Conservation (phyloP, 2,329 filamentous ascomycete species). For the Fusarium sp. region DNA sequence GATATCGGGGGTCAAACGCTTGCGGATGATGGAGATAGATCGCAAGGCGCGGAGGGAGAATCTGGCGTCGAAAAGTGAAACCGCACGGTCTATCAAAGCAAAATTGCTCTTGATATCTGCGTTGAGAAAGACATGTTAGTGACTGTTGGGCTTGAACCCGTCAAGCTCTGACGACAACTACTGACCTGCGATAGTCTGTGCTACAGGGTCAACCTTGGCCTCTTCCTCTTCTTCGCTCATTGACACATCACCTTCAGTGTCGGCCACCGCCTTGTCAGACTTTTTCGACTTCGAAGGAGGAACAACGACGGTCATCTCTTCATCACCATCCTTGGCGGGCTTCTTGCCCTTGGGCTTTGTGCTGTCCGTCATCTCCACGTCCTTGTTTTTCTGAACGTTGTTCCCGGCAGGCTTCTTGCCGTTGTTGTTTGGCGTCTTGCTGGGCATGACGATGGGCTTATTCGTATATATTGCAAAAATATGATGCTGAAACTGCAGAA, state of each 20-base stretch:
- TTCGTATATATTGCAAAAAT: conserved; percentile 13
- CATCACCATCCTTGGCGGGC: conserved; percentile 73
- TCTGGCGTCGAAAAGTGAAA: conserved; percentile 91
- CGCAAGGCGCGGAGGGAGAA: conserved; percentile 94
- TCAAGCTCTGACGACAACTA: conserved; percentile 3
- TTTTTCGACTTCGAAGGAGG: conserved; percentile 76
- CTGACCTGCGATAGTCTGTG: conserved; percentile 71
- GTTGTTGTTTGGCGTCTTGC: conserved; percentile 79
- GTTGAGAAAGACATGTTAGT: conserved; percentile 36
- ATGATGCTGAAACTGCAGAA: conserved; percentile 26
- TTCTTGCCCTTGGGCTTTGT: conserved; percentile 76
- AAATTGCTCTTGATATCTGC: conserved; percentile 97
- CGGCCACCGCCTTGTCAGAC: conserved; percentile 66
- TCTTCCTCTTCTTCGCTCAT: conserved; percentile 73
- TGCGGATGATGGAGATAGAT: conserved; percentile 95
- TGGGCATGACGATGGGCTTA: conserved; percentile 66
- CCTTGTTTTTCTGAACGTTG: conserved; percentile 70
- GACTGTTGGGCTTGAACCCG: conserved; percentile 1
- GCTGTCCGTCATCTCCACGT: conserved; percentile 78
- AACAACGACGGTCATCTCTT: conserved; percentile 85
- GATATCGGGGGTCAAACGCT: conserved; percentile 85
- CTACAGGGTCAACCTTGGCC: conserved; percentile 69
- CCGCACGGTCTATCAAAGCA: conserved; percentile 88
- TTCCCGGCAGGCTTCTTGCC: conserved; percentile 78
- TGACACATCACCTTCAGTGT: conserved; percentile 75